These are phyloP conservation scores for Paramecium tetraurelia DNA, from an alignment of 73 alveolate species.

Conservation along the genomic window DNA sequence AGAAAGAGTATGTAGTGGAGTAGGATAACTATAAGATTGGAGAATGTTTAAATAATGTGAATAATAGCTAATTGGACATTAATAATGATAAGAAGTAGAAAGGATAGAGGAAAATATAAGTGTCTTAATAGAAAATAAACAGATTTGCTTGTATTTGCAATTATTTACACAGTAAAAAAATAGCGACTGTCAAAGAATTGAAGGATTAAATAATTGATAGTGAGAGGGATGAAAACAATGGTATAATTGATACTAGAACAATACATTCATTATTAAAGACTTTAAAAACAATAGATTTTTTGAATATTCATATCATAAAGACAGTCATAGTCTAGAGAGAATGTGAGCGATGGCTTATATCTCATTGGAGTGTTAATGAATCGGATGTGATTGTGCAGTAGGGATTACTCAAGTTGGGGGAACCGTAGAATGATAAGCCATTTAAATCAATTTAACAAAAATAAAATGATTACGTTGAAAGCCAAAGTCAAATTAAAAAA, in stretches of 20 bases:
- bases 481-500: not conserved
- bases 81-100: not conserved
- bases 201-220: not conserved
- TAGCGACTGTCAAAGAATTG: not conserved
- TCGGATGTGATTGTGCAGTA: not conserved
- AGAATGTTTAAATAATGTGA: not conserved
- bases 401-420: not conserved
- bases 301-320: not conserved
- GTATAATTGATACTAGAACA: not conserved
- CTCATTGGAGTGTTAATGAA: not conserved
- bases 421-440: not conserved
- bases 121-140: not conserved
- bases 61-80: not conserved
- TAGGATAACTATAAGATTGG: not conserved
- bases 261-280: not conserved
- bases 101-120: not conserved
- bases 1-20: not conserved
- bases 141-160: constrained; percentile 9
- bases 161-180: not conserved
- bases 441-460: not conserved
- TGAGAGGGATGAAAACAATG: not conserved
- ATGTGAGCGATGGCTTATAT: not conserved
- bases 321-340: not conserved
- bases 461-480: not conserved
- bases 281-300: not conserved